Evolutionary conservation across 805 yeast genomes (phyloP).

Genomic region (Candida pseudoglaebosa): DNA sequence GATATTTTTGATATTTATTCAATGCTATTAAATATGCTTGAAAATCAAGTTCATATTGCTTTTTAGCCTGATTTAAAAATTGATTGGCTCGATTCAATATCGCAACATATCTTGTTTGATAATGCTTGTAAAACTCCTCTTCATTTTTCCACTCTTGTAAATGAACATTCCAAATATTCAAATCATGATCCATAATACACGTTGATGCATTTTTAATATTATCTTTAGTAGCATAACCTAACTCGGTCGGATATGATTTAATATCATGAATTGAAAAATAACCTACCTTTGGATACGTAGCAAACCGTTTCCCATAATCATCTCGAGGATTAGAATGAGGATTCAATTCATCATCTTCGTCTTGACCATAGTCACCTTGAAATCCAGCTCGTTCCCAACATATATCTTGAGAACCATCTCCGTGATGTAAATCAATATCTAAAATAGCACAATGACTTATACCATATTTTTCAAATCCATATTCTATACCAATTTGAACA

Average conservation of each 20-base stretch:
- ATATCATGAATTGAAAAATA: constrained; percentile 83
- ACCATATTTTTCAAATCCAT: constrained; percentile 57
- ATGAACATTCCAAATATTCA: constrained; percentile 83
- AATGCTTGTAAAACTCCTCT: constrained; percentile 62
- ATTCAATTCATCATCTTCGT: constrained; percentile 37
- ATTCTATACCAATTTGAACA: constrained; percentile 77
- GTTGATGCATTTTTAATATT: constrained; percentile 73
- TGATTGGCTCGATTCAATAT: constrained; percentile 65
- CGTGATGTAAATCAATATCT: constrained; percentile 84
- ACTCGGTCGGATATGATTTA: constrained; percentile 81
- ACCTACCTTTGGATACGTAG: constrained; percentile 61
- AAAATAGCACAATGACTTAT: constrained; percentile 78
- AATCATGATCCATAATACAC: constrained; percentile 72
- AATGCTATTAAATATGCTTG: constrained; percentile 22
- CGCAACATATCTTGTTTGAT: constrained; percentile 56
- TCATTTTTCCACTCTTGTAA: constrained; percentile 59
- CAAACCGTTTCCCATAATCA: constrained; percentile 45
- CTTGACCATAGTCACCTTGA: constrained; percentile 44
- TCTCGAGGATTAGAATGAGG: constrained; percentile 34
- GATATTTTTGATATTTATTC: constrained; percentile 28
- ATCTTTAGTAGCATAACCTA: constrained; percentile 69
- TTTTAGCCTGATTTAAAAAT: constrained; percentile 49
- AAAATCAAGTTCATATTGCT: constrained; percentile 37
- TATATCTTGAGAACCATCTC: constrained; percentile 85
- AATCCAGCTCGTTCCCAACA: constrained; percentile 77